Evolutionary conservation across 1,284 basidiomycete genomes (phyloP), one percentile per base, ranked within the genome.

Genomic region (Violaceomyces palustris): DNA sequence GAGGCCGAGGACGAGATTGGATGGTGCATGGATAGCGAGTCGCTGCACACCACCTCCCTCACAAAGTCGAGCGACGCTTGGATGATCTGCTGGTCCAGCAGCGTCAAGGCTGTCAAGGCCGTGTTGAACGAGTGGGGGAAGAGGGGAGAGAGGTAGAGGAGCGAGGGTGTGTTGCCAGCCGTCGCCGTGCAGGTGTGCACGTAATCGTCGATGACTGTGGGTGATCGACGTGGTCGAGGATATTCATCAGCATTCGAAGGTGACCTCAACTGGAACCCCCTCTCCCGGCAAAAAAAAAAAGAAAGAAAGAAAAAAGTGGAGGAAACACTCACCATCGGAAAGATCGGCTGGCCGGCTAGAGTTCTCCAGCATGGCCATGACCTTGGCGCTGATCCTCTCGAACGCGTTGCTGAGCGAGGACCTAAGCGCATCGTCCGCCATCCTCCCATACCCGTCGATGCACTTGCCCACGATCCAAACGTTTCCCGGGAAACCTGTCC

Each of bases 381-480:
- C 49, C 45, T 68, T 68, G 27, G 36, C 42, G 18, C 53, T 64
- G 37, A 68, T 47, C 24, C 58, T 46, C 35, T 69, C 62, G 23
- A 58, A 63, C 0, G 67, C 60, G 12, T 36, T 54, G 17, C 49
- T 50, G 28, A 72, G 42, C 17, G 60, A 55, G 8, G 40, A 43
- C 10, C 37, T 40, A 11, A 67, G 50, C 0, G 49, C 39, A 21
- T 43, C 41, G 21, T 55, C 53, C 35, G 57, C 51, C 11, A 44
- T 48, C 4, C 56, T 26, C 1, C 59, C 66, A 23, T 50, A 72
- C 26, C 52, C 47, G 19, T 68, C 69, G 39, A 74, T 52, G 18
- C 86, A 76, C 74, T 94, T 94, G 36, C 89, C 86, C 14, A 84
- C 83, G 54, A 98, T 90, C 94, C 94, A 99, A 11, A 97, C 75